Conservation (phyloP, 2,329 filamentous ascomycete species). For the Colletotrichum phormii region DNA sequence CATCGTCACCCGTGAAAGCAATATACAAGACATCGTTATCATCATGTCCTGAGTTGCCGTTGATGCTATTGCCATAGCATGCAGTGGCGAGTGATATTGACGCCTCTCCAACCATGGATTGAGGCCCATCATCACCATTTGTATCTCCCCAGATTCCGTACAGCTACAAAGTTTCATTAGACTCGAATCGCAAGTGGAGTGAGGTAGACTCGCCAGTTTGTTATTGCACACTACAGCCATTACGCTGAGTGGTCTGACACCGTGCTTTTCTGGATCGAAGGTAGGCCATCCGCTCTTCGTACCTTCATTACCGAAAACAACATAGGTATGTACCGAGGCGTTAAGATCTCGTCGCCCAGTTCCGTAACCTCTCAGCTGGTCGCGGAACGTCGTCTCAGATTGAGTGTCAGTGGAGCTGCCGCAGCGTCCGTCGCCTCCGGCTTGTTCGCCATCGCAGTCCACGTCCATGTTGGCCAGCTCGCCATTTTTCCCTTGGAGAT, state of each 20-base stretch:
- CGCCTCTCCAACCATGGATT: constrained; percentile 65
- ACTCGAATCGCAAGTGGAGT: background rate
- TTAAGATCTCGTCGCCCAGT: constrained; percentile 52
- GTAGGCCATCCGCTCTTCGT: constrained; percentile 41
- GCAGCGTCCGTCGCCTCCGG: constrained; percentile 58
- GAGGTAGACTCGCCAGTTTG: constrained; percentile 47
- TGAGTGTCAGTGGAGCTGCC: constrained; percentile 56
- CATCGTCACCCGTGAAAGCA: constrained; percentile 67
- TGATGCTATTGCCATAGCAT: constrained; percentile 66
- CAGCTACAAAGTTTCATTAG: constrained; percentile 46
- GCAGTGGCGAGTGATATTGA: constrained; percentile 68
- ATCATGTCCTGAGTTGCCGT: constrained; percentile 66
- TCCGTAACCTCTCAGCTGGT: constrained; percentile 51
- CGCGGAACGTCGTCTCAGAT: constrained; percentile 59
- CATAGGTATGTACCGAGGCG: constrained; percentile 58
- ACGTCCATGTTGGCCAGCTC: constrained; percentile 67
- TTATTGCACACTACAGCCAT: constrained; percentile 62
- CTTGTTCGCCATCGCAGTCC: constrained; percentile 66
- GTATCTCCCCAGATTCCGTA: constrained; percentile 73
- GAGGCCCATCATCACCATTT: constrained; percentile 63
- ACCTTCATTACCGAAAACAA: constrained; percentile 60
- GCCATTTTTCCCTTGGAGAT: constrained; percentile 56
- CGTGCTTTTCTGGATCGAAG: constrained; percentile 50
- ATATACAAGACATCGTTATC: constrained; percentile 71
- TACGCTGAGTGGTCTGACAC: constrained; percentile 58